Evolutionary conservation across 257 asterid species (phyloP), one percentile per base, ranked within the genome.

Genomic region (Nicotiana sylvestris): DNA sequence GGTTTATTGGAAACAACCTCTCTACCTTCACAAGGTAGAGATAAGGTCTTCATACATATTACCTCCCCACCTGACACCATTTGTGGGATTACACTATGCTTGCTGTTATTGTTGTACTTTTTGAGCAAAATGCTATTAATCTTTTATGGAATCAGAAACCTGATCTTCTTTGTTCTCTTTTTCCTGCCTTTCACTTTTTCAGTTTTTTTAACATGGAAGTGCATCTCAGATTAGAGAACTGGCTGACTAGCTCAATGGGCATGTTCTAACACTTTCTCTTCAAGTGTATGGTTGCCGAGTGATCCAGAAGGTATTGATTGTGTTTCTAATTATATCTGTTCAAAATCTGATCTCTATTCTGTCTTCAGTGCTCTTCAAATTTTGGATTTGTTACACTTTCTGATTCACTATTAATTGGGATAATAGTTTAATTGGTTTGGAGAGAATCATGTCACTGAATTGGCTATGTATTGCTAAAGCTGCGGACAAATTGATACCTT

Each of bases 231-330:
- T 87, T 76, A 86, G 89, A 84, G 86, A 82, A 87, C 91, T 91
- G 70, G 92, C 93, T 58, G 70, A 69, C 84, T 88, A 90, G 85
- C 86, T 91, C 66, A 81, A 83, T 85, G 93, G 92, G 66, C 90
- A 88, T 68, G 85, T 90, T 62, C 81, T 91, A 79, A 68, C 90
- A 9, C 88, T 91, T 72, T 88, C 91, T 82, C 87, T 91, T 84
- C 95, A 91, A 86, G 88, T 91, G 93, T 91, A 91, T 67, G 95
- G 95, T 5, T 91, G 95, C 77, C 93, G 95, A 29, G 95, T 91
- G 83, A 90, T 91, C 81, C 95, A 91, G 79, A 91, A 91, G 91
- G 95, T 88, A 88, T 60, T 55, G 16, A 77, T 11, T 64, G 69
- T 64, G 18, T 64, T 64, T 27, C 33, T 62, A 62, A 10, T 62